Base-by-base conservation (phyloP, 2,329 filamentous ascomycete genomes). In the Ramularia collo-cygni region DNA sequence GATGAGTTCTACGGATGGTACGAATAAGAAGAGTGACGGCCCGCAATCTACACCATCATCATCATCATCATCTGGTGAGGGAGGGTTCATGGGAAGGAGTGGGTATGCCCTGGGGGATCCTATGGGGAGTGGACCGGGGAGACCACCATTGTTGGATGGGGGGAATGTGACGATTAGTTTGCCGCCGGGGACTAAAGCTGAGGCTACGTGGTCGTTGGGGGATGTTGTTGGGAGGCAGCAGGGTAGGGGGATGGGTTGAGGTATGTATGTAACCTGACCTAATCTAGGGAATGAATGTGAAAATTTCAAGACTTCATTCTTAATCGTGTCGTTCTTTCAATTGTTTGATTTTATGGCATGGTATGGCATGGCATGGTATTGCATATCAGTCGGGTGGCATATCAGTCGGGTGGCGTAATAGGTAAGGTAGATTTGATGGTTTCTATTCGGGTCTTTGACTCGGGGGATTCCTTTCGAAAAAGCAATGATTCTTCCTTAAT, bases 151-250 rank as follows among this genome's bases (percentile, higher is more conserved):
- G n/a, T 24, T 44, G 6, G 35, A 28, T 27, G 39, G 30, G 28
- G 52, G 53, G 29, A 47, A 51, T 18, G 42, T 45, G 28, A 44
- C 53, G 4, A 46, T 46, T 21, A 44, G 46, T 78, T 66, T 93
- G 43, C 76, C 83, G 13, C 81, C 83, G 0, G 85, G 87, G 6
- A 94, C 86, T 2, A 88, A 79, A 58, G 84, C 90, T 61, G 85
- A 94, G 60, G 83, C 87, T 37, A 94, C 85, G 2, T 95, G 88
- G 89, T 70, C 69, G 48, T 59, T 60, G 17, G 64, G 61, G 39
- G 74, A 77, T 47, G 10, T 24, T 24, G 42, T 43, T 8, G 44
- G 35, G 19, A 34, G 41, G 24, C 31, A 48, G 29, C 44, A 50
- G 4, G 32, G 37, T 8, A 35, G 31, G 8, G 40, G 35, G 34